These are phyloP conservation scores for Vicia faba DNA, from an alignment of 306 rosid species.

Conservation along the genomic window DNA sequence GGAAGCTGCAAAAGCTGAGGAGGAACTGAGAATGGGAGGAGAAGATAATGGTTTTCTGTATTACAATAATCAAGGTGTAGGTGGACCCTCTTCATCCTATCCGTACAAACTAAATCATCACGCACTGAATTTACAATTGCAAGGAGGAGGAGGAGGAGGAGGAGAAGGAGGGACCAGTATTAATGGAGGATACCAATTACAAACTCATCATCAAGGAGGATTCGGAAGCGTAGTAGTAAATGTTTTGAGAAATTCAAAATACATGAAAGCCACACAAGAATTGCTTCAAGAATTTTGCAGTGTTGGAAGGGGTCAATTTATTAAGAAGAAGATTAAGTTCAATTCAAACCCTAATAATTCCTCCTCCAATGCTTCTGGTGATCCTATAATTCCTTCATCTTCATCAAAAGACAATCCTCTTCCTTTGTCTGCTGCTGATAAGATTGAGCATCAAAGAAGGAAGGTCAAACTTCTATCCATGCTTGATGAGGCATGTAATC, in stretches of 20 bases:
- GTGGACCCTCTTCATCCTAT: constrained; percentile 30
- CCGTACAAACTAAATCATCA: constrained; percentile 49
- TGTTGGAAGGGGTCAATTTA: constrained; percentile 75
- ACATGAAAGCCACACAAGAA: constrained; percentile 76
- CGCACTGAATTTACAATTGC: constrained; percentile 52
- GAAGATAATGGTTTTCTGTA: constrained; percentile 11
- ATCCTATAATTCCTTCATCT: constrained; percentile 41
- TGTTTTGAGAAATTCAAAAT: constrained; percentile 74
- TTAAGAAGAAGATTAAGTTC: constrained; percentile 66
- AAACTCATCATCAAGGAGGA: constrained; percentile 39
- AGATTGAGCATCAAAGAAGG: constrained; percentile 88
- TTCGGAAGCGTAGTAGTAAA: constrained; percentile 60
- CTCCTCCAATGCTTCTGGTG: constrained; percentile 40
- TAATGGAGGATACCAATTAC: constrained; percentile 25
- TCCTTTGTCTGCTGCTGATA: constrained; percentile 70
- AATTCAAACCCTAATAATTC: constrained; percentile 70
- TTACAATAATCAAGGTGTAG: constrained; percentile 42
- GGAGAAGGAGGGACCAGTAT: constrained; percentile 33
- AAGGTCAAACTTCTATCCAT: constrained; percentile 83
- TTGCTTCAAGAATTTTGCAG: constrained; percentile 84
- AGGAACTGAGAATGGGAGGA: constrained; percentile 61
- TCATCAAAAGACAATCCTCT: constrained; percentile 64
- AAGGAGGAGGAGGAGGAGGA: constrained; percentile 15
- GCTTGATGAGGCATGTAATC: constrained; percentile 90
- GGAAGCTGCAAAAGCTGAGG: constrained; percentile 75